These are phyloP conservation scores for Pythium aquatile DNA, from an alignment of 352 stramenopile species.

Conservation along the genomic window DNA sequence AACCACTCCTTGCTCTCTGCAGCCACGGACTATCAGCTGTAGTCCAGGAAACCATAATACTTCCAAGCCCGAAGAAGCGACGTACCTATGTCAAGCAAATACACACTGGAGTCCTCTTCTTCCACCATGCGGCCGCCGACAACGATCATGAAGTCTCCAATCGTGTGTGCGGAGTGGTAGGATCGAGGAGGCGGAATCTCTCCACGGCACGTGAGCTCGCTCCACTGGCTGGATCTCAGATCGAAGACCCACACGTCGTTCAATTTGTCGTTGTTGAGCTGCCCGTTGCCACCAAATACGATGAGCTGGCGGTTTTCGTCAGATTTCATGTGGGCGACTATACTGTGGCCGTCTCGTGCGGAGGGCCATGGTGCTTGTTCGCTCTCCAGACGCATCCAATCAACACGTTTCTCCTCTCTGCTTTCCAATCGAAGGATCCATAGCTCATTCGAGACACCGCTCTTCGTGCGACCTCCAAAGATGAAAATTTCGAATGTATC, in stretches of 20 bases:
- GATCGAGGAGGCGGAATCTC: conserved; percentile 51
- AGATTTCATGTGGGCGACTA: conserved; percentile 31
- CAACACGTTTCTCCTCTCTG: not conserved
- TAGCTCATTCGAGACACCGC: conserved; percentile 53
- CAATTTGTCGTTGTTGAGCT: conserved; percentile 63
- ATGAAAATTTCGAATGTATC: conserved; percentile 30
- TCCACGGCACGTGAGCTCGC: conserved; percentile 34
- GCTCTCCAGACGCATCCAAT: not conserved
- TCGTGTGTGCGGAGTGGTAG: conserved; percentile 60
- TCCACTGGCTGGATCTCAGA: conserved; percentile 36
- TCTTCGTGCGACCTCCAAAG: conserved; percentile 68
- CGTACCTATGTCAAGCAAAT: conserved; percentile 50
- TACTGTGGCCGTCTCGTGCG: conserved; percentile 61
- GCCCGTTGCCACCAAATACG: conserved; percentile 70
- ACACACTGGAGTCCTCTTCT: conserved; percentile 45
- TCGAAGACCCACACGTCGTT: conserved; percentile 74
- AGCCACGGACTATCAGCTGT: no score
- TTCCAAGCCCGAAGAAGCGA: no score
- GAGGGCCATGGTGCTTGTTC: conserved; percentile 31
- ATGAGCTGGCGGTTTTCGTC: conserved; percentile 25
- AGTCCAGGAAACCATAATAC: no score
- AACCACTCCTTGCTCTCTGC: conserved; percentile 42
- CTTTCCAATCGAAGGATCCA: conserved; percentile 3
- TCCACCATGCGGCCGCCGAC: conserved; percentile 54
- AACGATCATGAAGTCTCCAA: conserved; percentile 56